These are phyloP conservation scores for Coemansia sp. DNA, from an alignment of 192 early-diverging fungal genomes.

Conservation along the genomic window DNA sequence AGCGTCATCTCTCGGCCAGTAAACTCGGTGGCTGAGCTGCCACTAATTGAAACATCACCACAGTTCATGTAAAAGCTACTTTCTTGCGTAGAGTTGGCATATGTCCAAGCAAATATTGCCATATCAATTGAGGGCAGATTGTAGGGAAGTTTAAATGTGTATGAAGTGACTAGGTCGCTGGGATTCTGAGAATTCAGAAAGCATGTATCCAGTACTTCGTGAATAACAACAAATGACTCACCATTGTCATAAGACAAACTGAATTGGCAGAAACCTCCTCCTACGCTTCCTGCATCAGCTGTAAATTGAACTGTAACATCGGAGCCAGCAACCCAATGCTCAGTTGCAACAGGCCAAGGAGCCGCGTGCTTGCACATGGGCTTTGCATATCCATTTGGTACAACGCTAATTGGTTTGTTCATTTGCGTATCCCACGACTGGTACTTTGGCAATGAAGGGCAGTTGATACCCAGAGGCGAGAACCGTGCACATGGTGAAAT, in stretches of 20 bases:
- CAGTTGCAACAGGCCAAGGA: conserved; percentile 26
- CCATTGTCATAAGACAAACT: conserved; percentile 64
- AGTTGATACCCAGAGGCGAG: conserved; percentile 19
- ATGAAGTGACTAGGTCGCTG: conserved; percentile 48
- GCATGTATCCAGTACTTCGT: conserved; percentile 46
- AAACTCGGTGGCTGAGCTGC: conserved; percentile 14
- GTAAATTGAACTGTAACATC: conserved; percentile 51
- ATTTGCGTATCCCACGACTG: conserved; percentile 40
- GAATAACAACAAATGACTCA: conserved; percentile 59
- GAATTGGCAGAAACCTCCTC: conserved; percentile 72
- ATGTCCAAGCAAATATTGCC: conserved; percentile 63
- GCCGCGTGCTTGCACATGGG: conserved; percentile 38
- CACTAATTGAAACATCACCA: conserved; percentile 35
- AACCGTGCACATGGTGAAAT: conserved; percentile 37
- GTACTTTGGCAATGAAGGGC: conserved; percentile 45
- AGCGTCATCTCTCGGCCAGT: conserved; percentile 25
- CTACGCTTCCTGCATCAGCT: conserved; percentile 36
- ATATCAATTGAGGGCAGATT: conserved; percentile 31
- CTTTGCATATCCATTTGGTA: not conserved
- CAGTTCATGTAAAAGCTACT: conserved; percentile 74
- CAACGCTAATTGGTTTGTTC: conserved; percentile 24
- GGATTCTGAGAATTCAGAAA: conserved; percentile 31
- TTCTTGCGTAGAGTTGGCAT: conserved; percentile 66
- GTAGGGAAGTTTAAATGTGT: conserved; percentile 37
- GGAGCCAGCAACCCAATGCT: conserved; percentile 38